Percentiles rank a stretch among this genome's conserved stretches.
These are phyloP conservation scores for Verticillium alfalfae DNA, from an alignment of 2,329 filamentous ascomycete genomes.

Conservation along the genomic window DNA sequence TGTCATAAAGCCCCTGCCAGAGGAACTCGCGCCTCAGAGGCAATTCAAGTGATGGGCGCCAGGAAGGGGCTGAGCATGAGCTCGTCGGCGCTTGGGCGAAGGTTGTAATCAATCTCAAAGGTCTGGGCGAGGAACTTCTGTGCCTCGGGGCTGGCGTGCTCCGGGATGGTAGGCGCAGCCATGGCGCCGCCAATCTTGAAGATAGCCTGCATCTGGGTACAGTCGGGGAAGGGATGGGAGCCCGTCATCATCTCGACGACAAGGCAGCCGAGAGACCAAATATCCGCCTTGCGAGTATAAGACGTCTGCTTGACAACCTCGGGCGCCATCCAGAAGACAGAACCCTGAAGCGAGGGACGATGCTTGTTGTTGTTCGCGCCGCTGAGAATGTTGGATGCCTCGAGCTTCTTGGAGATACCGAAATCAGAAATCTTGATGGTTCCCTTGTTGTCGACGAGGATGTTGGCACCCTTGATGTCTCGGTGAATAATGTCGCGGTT, in stretches of 20 bases:
- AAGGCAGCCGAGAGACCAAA: slow-evolving; percentile 94
- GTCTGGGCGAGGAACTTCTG: slow-evolving; percentile 79
- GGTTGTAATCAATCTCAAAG: slow-evolving; percentile 93
- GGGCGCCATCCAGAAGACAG: slow-evolving; percentile 99
- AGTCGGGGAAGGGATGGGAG: slow-evolving; percentile 92
- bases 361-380: slow-evolving; percentile 63
- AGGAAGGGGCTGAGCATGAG: slow-evolving; percentile 80
- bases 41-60: slow-evolving; percentile 56
- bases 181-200: slow-evolving; percentile 94
- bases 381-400: slow-evolving; percentile 77
- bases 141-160: slow-evolving; percentile 78
- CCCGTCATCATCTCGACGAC: slow-evolving; percentile 99
- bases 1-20: not conserved
- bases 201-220: slow-evolving; percentile 93
- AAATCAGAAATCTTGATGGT: slow-evolving; percentile 99
- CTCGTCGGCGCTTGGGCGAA: slow-evolving; percentile 87
- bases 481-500: slow-evolving; percentile 94
- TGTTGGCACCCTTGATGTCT: slow-evolving; percentile 98
- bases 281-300: slow-evolving; percentile 97
- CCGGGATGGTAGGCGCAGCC: slow-evolving; percentile 82
- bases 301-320: slow-evolving; percentile 97
- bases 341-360: slow-evolving; percentile 82
- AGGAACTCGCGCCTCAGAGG: not conserved
- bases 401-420: slow-evolving; percentile 95
- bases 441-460: slow-evolving; percentile 97